Percentiles rank a stretch among this genome's conserved stretches.
phyloP scores from a whole-genome alignment of 176 grass and related monocot species.

The Bolboschoenus planiculmis region DNA sequence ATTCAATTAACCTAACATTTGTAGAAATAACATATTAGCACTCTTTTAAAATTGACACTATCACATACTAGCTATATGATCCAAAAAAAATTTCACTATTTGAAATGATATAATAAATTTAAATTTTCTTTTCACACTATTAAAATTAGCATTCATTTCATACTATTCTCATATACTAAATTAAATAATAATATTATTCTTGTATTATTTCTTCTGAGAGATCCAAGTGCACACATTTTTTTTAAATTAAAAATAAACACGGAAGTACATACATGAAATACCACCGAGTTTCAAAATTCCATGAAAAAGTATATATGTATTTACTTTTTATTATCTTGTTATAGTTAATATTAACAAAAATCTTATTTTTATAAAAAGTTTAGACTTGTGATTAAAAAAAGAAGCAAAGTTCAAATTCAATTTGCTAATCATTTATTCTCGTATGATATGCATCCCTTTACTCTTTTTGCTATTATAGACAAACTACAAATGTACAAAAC shows the following conservation, averaged over 20 bases:
- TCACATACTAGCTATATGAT: neutral
- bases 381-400: neutral
- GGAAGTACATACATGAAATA: neutral
- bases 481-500: neutral
- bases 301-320: neutral
- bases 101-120: neutral
- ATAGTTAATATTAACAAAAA: neutral
- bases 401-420: neutral
- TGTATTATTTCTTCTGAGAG: neutral
- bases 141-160: neutral
- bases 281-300: neutral
- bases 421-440: neutral
- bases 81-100: neutral
- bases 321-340: neutral
- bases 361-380: neutral
- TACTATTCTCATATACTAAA: neutral
- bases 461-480: neutral
- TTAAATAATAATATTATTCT: neutral
- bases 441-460: neutral
- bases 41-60: neutral
- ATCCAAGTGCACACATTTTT: neutral
- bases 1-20: neutral
- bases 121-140: neutral
- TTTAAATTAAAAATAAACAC: neutral
- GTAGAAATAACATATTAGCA: neutral